phyloP scores from a whole-genome alignment of 1,284 basidiomycete genomes.

The Moesziomyces antarcticus region DNA sequence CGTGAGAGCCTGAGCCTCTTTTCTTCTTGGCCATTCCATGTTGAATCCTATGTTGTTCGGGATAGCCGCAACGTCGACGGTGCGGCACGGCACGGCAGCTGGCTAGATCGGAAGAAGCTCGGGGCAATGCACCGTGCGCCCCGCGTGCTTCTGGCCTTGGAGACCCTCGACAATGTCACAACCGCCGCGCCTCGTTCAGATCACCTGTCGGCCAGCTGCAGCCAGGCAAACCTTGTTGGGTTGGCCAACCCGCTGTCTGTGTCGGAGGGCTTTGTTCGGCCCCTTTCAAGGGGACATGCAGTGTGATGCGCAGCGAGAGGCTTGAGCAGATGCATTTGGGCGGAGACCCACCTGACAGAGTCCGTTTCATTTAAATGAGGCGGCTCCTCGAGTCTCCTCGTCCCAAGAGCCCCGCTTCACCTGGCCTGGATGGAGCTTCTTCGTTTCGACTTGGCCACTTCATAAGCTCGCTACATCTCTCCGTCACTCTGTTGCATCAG shows the following conservation, averaged over 20 bases:
- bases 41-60: background rate
- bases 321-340: background rate
- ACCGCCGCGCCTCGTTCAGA: background rate
- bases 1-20: background rate
- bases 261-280: too few relatives aligned
- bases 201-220: background rate
- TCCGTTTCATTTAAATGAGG: slow-evolving; percentile 34
- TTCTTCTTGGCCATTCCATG: background rate
- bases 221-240: background rate
- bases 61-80: background rate
- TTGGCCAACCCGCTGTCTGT: too few relatives aligned
- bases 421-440: slow-evolving; percentile 23
- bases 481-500: slow-evolving; percentile 1
- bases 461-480: slow-evolving; percentile 12
- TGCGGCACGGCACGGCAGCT: background rate
- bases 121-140: background rate
- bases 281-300: too few relatives aligned
- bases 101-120: background rate
- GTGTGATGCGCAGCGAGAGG: slow-evolving; percentile 3
- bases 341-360: slow-evolving; percentile 14
- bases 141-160: background rate
- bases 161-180: background rate
- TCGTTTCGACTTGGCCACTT: slow-evolving; percentile 8
- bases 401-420: background rate
- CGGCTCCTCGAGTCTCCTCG: slow-evolving; percentile 8